Percentiles rank a stretch among this genome's conserved stretches.
These are phyloP conservation scores for Tephrocybe sp. DNA, from an alignment of 768 basidiomycete genomes.

Conservation along the genomic window DNA sequence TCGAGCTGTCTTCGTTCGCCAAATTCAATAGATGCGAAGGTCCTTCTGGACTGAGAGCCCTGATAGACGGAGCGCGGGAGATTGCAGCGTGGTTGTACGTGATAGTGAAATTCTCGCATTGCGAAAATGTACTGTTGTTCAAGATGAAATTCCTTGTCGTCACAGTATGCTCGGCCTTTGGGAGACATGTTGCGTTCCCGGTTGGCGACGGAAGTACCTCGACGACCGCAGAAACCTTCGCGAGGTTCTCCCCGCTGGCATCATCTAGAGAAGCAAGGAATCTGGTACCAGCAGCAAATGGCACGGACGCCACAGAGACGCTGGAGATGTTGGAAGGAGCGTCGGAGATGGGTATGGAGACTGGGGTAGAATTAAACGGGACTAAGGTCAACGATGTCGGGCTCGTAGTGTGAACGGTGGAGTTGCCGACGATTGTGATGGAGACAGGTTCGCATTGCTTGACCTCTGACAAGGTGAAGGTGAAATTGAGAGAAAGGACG, in stretches of 20 bases:
- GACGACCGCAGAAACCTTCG: constrained; percentile 48
- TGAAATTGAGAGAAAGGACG: constrained; percentile 33
- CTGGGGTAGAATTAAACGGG: constrained; percentile 51
- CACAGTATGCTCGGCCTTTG: constrained; percentile 9
- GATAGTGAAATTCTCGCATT: constrained; percentile 52
- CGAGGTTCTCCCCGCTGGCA: constrained; percentile 35
- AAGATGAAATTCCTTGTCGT: constrained; percentile 31
- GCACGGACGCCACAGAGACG: constrained; percentile 49
- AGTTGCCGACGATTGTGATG: constrained; percentile 43
- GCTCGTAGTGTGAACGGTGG: constrained; percentile 26
- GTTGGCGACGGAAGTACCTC: constrained; percentile 39
- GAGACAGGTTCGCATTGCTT: constrained; percentile 53
- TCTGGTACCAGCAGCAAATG: constrained; percentile 44
- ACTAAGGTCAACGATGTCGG: constrained; percentile 51
- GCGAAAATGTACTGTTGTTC: constrained; percentile 28
- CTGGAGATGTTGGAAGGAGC: constrained; percentile 37
- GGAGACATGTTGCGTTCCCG: constrained; percentile 42
- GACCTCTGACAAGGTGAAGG: constrained; percentile 42
- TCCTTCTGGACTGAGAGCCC: constrained; percentile 36
- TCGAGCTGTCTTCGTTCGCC: constrained; percentile 22
- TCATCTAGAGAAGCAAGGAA: constrained; percentile 61
- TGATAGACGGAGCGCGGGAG: constrained; percentile 32
- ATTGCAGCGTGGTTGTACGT: constrained; percentile 35
- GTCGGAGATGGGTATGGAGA: constrained; percentile 45
- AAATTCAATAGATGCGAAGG: constrained; percentile 27